Percentiles rank a stretch among this genome's conserved stretches.
phyloP scores from a whole-genome alignment of 2,329 filamentous ascomycete species.

The Pyricularia grisea region DNA sequence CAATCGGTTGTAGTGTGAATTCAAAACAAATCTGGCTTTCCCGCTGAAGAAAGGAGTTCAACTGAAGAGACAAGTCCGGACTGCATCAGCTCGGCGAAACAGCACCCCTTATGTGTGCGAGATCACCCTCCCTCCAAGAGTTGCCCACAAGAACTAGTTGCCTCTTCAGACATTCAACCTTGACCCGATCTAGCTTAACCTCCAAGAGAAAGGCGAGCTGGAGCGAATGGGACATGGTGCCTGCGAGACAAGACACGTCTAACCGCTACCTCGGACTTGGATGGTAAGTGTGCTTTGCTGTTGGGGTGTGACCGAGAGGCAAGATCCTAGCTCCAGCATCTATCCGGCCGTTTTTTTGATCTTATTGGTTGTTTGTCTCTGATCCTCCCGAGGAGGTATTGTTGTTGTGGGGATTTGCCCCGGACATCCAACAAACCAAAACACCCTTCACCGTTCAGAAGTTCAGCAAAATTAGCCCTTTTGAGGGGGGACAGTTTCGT shows the following conservation, averaged over 20 bases:
- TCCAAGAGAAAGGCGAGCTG: background rate
- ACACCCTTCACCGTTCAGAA: background rate
- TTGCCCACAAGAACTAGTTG: background rate
- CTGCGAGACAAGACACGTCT: background rate
- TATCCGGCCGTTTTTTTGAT: background rate
- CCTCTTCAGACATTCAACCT: background rate
- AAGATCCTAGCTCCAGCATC: background rate
- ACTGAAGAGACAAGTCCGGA: background rate
- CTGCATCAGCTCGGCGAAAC: background rate
- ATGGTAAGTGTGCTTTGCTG: background rate
- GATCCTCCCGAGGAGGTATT: background rate
- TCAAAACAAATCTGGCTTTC: background rate
- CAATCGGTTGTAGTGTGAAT: background rate
- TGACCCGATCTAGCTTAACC: background rate
- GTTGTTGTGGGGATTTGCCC: background rate
- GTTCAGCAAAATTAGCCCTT: background rate
- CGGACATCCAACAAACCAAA: background rate
- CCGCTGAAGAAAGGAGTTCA: background rate
- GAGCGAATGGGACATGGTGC: background rate
- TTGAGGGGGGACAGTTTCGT: background rate
- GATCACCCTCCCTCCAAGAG: background rate
- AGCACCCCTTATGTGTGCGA: background rate
- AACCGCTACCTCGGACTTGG: background rate
- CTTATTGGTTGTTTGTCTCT: background rate
- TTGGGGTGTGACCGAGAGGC: background rate